These are phyloP conservation scores for Clitocybe nebularis DNA, from an alignment of 1,284 basidiomycete genomes.

Conservation along the genomic window DNA sequence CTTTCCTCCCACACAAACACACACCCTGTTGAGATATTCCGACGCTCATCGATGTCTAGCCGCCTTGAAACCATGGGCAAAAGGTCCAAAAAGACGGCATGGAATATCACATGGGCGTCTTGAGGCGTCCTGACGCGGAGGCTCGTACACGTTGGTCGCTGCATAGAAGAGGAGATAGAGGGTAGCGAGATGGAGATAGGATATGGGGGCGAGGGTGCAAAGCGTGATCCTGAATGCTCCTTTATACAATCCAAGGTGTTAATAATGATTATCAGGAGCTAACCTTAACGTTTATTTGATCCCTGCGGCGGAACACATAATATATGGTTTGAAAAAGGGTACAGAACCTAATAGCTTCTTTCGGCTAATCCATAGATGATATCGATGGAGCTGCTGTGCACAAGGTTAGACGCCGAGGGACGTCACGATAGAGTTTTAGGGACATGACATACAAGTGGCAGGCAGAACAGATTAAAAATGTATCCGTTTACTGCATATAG, in stretches of 20 bases:
- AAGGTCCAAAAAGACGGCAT: conserved; percentile 57
- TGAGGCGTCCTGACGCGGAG: conserved; percentile 46
- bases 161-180: conserved; percentile 26
- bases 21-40: conserved; percentile 61
- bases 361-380: conserved; percentile 2
- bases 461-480: conserved; percentile 8
- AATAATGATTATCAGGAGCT: conserved; percentile 22
- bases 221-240: conserved; percentile 6
- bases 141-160: conserved; percentile 38
- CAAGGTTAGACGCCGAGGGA: conserved; percentile 12
- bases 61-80: conserved; percentile 71
- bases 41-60: conserved; percentile 68
- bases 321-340: conserved; percentile 10
- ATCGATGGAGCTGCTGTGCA: conserved; percentile 16
- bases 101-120: conserved; percentile 75
- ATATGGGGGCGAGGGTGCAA: conserved; percentile 8
- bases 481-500: background rate
- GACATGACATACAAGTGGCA: conserved; percentile 14
- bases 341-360: conserved; percentile 15
- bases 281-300: conserved; percentile 25
- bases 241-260: conserved; percentile 20
- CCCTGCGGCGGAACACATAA: conserved; percentile 11
- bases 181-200: conserved; percentile 11
- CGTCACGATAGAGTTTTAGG: conserved; percentile 23
- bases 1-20: conserved; percentile 83